Percentiles rank a stretch among this genome's conserved stretches.
Conservation (phyloP, 768 basidiomycete species). For the Termitomyces sp. region DNA sequence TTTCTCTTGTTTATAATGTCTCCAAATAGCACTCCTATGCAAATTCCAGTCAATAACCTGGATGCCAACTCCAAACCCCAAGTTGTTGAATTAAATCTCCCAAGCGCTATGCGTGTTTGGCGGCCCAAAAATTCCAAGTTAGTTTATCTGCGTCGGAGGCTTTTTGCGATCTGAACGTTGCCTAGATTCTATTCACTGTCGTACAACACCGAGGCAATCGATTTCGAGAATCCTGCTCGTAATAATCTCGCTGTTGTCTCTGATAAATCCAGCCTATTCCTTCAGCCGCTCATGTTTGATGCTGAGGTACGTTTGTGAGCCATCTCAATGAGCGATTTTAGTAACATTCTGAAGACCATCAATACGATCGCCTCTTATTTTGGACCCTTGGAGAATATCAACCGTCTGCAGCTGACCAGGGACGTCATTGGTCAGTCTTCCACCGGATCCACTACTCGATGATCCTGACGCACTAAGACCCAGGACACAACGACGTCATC, state of each 20-base stretch:
- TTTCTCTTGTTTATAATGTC: neutral
- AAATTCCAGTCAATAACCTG: slow-evolving; percentile 19
- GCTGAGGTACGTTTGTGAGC: slow-evolving; percentile 37
- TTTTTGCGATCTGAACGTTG: neutral
- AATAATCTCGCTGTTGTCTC: slow-evolving; percentile 9
- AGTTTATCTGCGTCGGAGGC: neutral
- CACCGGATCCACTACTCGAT: neutral
- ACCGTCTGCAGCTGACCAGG: slow-evolving; percentile 18
- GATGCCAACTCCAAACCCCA: slow-evolving; percentile 15
- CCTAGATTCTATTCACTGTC: slow-evolving; percentile 34
- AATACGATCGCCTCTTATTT: slow-evolving; percentile 50
- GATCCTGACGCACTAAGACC: neutral
- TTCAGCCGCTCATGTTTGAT: slow-evolving; percentile 56
- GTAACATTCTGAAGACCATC: slow-evolving; percentile 35
- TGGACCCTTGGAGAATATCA: slow-evolving; percentile 58
- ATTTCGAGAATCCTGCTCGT: slow-evolving; percentile 26
- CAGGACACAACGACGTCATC: neutral
- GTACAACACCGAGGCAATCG: slow-evolving; percentile 53
- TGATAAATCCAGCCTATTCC: slow-evolving; percentile 31
- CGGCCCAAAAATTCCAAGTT: slow-evolving; percentile 50
- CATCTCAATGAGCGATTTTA: neutral
- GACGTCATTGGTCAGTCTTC: slow-evolving; percentile 12
- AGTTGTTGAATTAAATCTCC: slow-evolving; percentile 40
- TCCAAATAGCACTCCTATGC: slow-evolving; percentile 29
- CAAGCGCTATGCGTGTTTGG: slow-evolving; percentile 57